These are phyloP conservation scores for Rhytidiadelphus loreus DNA, from an alignment of 225 moss, liverwort and hornwort species.

Conservation along the genomic window DNA sequence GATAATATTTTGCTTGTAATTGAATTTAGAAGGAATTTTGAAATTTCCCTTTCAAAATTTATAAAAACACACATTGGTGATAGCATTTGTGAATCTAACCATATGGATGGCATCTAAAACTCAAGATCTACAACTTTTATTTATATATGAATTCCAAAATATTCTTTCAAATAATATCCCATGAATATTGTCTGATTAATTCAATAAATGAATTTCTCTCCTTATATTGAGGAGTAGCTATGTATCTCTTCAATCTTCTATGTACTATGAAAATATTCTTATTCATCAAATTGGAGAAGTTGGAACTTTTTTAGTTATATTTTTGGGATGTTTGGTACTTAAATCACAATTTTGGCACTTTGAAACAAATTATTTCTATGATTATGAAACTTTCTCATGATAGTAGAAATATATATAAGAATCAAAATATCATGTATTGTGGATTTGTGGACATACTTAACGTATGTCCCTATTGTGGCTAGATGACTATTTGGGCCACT, in stretches of 20 bases:
- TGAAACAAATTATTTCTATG: neutral
- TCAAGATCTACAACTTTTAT: too few relatives aligned
- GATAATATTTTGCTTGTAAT: too few relatives aligned
- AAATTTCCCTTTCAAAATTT: too few relatives aligned
- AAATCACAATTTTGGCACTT: neutral
- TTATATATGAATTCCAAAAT: too few relatives aligned
- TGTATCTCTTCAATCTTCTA: neutral
- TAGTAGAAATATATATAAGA: neutral
- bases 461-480: accelerated
- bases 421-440: neutral
- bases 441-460: neutral
- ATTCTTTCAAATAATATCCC: too few relatives aligned
- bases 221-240: neutral
- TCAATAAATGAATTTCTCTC: neutral
- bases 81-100: too few relatives aligned
- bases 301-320: neutral
- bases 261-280: too few relatives aligned
- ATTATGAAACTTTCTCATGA: neutral
- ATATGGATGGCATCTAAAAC: too few relatives aligned
- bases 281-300: neutral
- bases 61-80: too few relatives aligned
- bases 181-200: neutral
- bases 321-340: neutral
- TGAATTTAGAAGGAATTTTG: too few relatives aligned
- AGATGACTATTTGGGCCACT: neutral